Evolutionary conservation across 2,329 filamentous ascomycete genomes (phyloP).

Genomic region (Pseudocercospora fijiensis): DNA sequence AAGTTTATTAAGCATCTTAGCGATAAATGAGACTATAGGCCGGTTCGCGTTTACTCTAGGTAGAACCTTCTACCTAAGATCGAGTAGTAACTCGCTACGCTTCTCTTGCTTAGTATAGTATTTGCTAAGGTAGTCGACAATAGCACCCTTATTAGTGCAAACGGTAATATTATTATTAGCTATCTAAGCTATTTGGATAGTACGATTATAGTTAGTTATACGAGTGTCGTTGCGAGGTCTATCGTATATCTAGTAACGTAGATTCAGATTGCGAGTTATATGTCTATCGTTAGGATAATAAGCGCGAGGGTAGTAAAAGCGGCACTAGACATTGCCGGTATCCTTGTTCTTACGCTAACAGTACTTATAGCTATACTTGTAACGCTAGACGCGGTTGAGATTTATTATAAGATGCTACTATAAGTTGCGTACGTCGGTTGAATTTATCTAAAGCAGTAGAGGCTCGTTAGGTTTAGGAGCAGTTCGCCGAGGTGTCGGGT

Average conservation of each 20-base stretch:
- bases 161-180: background rate
- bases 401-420: no score
- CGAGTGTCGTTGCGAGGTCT: background rate
- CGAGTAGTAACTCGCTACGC: background rate
- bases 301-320: background rate
- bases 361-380: no score
- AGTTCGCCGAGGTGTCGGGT: no score
- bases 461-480: no score
- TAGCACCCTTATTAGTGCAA: background rate
- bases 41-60: background rate
- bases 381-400: no score
- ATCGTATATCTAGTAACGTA: no score
- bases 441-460: no score
- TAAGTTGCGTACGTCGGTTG: no score
- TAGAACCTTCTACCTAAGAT: background rate
- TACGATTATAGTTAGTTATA: background rate
- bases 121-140: no score
- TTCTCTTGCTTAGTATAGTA: no score
- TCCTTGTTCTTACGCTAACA: no score
- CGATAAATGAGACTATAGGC: background rate
- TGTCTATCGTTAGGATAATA: background rate
- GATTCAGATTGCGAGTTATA: background rate
- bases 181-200: background rate
- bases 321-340: background rate
- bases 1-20: background rate